These are phyloP conservation scores for Crithidia mellificae DNA, from an alignment of 208 protist species.

Conservation along the genomic window DNA sequence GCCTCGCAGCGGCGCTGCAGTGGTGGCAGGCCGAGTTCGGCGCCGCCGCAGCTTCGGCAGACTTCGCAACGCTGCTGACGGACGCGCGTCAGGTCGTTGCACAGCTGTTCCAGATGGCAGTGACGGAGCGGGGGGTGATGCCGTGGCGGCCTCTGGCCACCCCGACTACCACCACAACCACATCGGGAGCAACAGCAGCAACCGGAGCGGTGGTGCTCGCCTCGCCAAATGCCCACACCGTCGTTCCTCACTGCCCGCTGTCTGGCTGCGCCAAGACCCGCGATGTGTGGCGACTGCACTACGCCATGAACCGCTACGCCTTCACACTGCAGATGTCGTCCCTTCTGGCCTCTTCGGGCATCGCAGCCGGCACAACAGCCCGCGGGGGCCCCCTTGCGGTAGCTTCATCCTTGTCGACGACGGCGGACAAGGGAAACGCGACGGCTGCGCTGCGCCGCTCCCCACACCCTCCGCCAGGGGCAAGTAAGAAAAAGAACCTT, in stretches of 20 bases:
- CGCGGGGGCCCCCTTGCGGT: neutral
- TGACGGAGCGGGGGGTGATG: constrained; percentile 17
- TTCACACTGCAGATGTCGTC: constrained; percentile 8
- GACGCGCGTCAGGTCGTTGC: neutral
- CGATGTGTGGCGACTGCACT: constrained; percentile 40
- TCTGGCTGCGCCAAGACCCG: constrained; percentile 28
- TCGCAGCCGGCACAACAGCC: neutral
- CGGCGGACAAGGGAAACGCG: no score
- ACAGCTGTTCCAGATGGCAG: constrained; percentile 12
- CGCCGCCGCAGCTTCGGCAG: neutral
- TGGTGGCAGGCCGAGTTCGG: constrained; percentile 24
- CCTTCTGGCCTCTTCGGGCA: no score
- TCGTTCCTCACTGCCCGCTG: constrained; percentile 22
- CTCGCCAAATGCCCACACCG: constrained; percentile 13
- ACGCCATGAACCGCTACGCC: constrained; percentile 39
- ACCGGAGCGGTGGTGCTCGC: neutral
- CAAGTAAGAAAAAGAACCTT: neutral
- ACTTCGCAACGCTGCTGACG: neutral
- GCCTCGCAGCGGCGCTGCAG: constrained; percentile 16
- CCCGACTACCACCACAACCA: neutral
- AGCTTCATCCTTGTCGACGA: neutral
- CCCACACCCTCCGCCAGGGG: neutral
- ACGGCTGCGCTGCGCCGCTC: no score
- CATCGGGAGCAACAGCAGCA: neutral
- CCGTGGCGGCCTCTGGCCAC: constrained; percentile 14